Evolutionary conservation across 1,284 basidiomycete genomes (phyloP), one percentile per base, ranked within the genome.

Genomic region (Puccinia horiana): DNA sequence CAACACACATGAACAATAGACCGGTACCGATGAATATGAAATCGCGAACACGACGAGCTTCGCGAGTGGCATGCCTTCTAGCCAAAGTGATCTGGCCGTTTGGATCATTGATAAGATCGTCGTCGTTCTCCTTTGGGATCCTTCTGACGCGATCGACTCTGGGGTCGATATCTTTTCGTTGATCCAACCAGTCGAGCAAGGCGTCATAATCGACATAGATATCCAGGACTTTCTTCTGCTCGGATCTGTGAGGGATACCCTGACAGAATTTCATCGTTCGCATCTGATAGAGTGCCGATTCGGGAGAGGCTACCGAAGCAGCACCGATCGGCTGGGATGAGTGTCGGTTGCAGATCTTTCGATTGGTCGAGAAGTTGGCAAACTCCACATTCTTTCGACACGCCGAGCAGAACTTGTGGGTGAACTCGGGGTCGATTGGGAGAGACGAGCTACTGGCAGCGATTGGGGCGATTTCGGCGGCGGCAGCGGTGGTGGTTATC

Each of bases 171-270:
- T 65, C 75, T 26, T 76, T 76, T 0, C 75, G n/a, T n/a, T 76
- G 75, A n/a, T 76, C 75, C 35, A 76, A 26, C 75, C 75, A 76
- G 42, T 61, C 54, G 56, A 76, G 40, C 12, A 76, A 18, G 3
- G 75, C 75, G 47, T 76, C 75, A 26, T 76, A 76, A 42, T 76
- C 75, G 40, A 76, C 75, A n/a, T 76, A 76, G 47, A 76, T 61
- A 35, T 76, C 75, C 42, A 76, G 20, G 58, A 65, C 54, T 40
- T 76, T 61, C 75, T 65, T 76, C 52, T 74, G 72, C 37, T 76
- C 75, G 42, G 75, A 63, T 58, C 58, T 65, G 49, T 76, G 75
- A 20, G 75, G 75, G 26, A 76, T 11, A 26, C 37, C 29, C n/a
- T 65, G 56, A 32, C 75, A 76, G 35, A 76, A 76, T 40, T 65